Conservation (phyloP, 306 rosid species). For the Vigna angularis region DNA sequence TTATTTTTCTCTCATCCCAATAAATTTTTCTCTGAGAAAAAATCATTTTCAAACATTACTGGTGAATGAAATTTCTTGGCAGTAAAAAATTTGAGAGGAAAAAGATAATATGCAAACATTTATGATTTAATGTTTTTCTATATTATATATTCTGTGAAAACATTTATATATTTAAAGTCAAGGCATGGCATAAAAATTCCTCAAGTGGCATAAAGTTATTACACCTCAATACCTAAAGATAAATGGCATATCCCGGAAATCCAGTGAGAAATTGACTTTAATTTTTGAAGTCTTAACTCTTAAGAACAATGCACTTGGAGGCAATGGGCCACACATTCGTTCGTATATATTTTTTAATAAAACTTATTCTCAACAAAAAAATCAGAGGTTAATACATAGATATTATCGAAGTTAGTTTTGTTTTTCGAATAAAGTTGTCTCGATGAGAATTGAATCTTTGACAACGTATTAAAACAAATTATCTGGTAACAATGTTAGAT, state of each 20-base stretch:
- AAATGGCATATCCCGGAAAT: conserved; percentile 63
- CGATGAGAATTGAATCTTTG: too few relatives aligned
- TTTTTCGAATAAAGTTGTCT: too few relatives aligned
- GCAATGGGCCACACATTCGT: conserved; percentile 46
- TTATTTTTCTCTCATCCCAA: neutral
- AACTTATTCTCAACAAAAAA: neutral
- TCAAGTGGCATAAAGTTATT: conserved; percentile 36
- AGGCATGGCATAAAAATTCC: conserved; percentile 40
- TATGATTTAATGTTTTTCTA: neutral
- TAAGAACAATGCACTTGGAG: conserved; percentile 13
- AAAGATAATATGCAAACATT: too few relatives aligned
- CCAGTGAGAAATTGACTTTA: conserved; percentile 51
- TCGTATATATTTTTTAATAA: neutral
- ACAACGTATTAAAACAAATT: too few relatives aligned
- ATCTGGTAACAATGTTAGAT: too few relatives aligned
- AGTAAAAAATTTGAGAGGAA: too few relatives aligned
- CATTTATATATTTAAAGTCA: conserved; percentile 21
- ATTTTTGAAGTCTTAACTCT: conserved; percentile 2
- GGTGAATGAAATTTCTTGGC: too few relatives aligned
- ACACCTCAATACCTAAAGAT: conserved; percentile 33
- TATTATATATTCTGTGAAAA: conserved; percentile 31
- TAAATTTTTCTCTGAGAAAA: too few relatives aligned
- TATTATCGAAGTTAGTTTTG: too few relatives aligned
- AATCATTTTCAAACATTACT: neutral
- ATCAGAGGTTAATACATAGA: too few relatives aligned